Base-by-base conservation (phyloP, 805 yeast species). In the Wickerhamiella qilinensis region DNA sequence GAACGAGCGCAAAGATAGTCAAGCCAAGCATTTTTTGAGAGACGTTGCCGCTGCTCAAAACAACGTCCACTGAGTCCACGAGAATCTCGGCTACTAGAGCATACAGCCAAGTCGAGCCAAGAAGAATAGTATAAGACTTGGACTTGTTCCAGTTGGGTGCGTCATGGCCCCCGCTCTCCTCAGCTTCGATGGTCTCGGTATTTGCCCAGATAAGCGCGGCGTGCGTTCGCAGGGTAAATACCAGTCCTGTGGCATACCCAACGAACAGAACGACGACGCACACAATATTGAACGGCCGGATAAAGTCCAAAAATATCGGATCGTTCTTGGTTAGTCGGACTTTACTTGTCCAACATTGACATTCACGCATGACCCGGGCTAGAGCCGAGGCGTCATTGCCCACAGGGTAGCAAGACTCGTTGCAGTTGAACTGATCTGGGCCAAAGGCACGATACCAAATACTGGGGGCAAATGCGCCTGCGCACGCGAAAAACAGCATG, bases 201-300 rank as follows among this genome's bases (percentile, higher is more conserved):
- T 76, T 71, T 34, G 83, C 81, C 98, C 98, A 91, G 46, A 91
- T 91, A 61, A 85, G 65, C 1, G 94, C 88, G 0, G 98, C 98
- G 58, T 91, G 98, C 0, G 97, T 91, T 51, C 94, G 72, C 51
- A 91, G 68, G 0, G 98, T 91, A 57, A 91, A 91, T 71, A 84
- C 77, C 32, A 91, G 63, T 1, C 98, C 97, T 57, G 86, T 76
- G 18, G 74, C 69, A 55, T 91, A 91, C 0, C 94, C 91, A 12
- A 81, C 58, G 51, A 86, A 83, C 40, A 91, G 68, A 3, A 81
- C 72, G 15, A 78, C 48, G 0, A 94, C 93, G 56, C 94, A 86
- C 25, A 81, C 63, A 8, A 78, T 54, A 2, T 93, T 72, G 57
- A 82, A 81, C 3, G 98, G 98, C 48, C 74, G 73, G 42, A 91